Conservation (phyloP, 2,329 filamentous ascomycete genomes). For the Colletotrichum tropicale region DNA sequence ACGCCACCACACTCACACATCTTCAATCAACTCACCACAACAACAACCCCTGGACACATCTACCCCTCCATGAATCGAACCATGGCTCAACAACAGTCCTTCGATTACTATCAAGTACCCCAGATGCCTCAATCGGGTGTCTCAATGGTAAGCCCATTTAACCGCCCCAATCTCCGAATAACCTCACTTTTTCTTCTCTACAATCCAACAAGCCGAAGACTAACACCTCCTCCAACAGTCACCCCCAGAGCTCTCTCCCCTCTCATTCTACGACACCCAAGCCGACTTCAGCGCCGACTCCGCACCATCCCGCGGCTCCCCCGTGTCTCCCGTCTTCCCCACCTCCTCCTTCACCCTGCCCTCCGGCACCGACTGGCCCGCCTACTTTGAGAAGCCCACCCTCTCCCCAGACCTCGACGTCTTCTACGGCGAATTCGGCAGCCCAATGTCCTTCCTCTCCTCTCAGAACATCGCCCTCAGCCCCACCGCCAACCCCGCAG, state of each 20-base stretch:
- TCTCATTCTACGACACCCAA: constrained; percentile 23
- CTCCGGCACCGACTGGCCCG: constrained; percentile 27
- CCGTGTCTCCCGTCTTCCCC: constrained; percentile 31
- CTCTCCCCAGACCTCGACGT: constrained; percentile 30
- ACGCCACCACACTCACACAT: neutral
- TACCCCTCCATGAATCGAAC: constrained; percentile 9
- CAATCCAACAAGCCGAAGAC: neutral
- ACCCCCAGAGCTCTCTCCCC: constrained; percentile 20
- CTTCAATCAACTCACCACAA: neutral
- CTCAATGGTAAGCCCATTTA: neutral
- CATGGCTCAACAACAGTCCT: constrained; percentile 17
- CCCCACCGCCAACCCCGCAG: constrained; percentile 38
- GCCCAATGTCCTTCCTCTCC: constrained; percentile 27
- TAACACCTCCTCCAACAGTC: constrained; percentile 8
- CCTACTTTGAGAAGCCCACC: constrained; percentile 31
- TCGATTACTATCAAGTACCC: constrained; percentile 17
- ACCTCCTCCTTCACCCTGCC: constrained; percentile 32
- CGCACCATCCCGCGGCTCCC: constrained; percentile 34
- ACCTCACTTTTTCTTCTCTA: neutral
- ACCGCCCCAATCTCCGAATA: neutral
- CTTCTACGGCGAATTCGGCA: constrained; percentile 35
- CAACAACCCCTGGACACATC: neutral
- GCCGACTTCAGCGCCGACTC: constrained; percentile 39
- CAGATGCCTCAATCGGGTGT: constrained; percentile 9
- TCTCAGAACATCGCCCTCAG: constrained; percentile 30